A percentile compares a stretch with the other conserved stretches of the same genome.
phyloP scores from a whole-genome alignment of 129 eudicot genomes.

The Helianthus annuus region HanXRQr2.0-SUNRISE NC_035441.2:42165571-42166070 shows the following conservation, averaged over 20 bases:
- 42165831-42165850: neutral
- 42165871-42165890: neutral
- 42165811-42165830: conserved; percentile 40
- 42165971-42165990: too few species aligned
- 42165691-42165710: conserved; percentile 51
- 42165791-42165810: conserved; percentile 50
- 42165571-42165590: neutral
- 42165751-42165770: conserved; percentile 48
- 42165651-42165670: conserved; percentile 51
- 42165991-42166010: too few species aligned
- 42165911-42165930: too few species aligned
- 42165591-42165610: neutral
- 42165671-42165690: conserved; percentile 52
- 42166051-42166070: too few species aligned
- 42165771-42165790: conserved; percentile 48
- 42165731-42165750: conserved; percentile 51
- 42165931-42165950: too few species aligned
- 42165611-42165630: neutral
- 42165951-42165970: too few species aligned
- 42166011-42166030: too few species aligned
- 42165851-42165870: neutral
- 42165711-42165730: conserved; percentile 49
- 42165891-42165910: neutral
- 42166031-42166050: too few species aligned
- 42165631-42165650: conserved; percentile 35